Evolutionary conservation across 2,329 filamentous ascomycete genomes (phyloP), one percentile per base, ranked within the genome.

Genomic region (Drechslerella dactyloides): DNA sequence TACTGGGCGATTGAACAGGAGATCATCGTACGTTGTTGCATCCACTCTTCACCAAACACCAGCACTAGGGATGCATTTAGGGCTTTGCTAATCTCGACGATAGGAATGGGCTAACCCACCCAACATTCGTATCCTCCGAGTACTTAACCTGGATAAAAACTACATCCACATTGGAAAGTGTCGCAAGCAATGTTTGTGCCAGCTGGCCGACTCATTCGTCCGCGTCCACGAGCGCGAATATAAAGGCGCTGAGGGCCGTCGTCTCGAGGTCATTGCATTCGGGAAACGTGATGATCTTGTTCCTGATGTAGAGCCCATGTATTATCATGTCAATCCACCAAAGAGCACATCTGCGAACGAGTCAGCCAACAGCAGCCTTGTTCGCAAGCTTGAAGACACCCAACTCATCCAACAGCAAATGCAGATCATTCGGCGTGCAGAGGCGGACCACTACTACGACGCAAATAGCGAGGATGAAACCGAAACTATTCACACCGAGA

Each of bases 81-180:
- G 11, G 2, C 1, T 19, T 40, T 40, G 13, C 50, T 54, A 55
- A 62, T 33, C 4, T 53, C 27, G 7, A 35, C 7, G 11, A 21
- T 17, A 57, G 59, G 59, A 63, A 1, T 63, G 59, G 59, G 51
- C 48, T 6, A 50, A 55, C 17, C 61, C 52, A n/a, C 61, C 61
- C 23, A 57, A 65, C 15, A 24, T 65, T 58, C 61, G 53, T 5
- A 52, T 57, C 30, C 42, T 65, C 24, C 52, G 61, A 7, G 57
- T 65, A 17, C 52, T 65, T 19, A 65, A 65, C n/a, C 2, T 57
- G 3, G 61, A 44, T 6, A 42, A 57, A 21, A 13, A 30, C 30
- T 63, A 63, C n/a, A 44, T 48, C 17, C 59, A 63, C 48, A 35
- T 13, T 5, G 44, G 17, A 3, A 50, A 48, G 2, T 40, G 23